Evolutionary conservation across 2,329 filamentous ascomycete genomes (phyloP).

Genomic region (Fusarium annulatum): DNA sequence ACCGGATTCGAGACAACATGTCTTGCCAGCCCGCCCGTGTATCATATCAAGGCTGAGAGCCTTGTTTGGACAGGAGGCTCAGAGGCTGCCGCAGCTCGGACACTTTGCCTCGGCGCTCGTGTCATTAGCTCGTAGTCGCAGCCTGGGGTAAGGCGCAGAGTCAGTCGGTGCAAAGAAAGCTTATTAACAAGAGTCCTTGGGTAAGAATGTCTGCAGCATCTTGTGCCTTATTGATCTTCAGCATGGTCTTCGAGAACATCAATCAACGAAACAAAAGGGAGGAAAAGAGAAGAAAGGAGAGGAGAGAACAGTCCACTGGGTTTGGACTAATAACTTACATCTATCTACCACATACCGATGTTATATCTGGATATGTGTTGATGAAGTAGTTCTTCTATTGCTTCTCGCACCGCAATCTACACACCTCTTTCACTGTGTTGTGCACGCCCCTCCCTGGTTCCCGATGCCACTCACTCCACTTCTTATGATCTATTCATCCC

Average conservation of each 20-base stretch:
- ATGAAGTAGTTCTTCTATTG: neutral
- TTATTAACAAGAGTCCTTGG: constrained; percentile 6
- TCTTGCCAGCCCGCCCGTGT: constrained; percentile 21
- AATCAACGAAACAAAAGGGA: neutral
- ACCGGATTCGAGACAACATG: constrained; percentile 26
- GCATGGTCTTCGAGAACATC: neutral
- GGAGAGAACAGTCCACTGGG: neutral
- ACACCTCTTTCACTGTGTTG: constrained; percentile 4
- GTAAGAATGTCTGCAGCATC: neutral
- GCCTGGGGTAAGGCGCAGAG: constrained; percentile 18
- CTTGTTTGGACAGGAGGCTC: constrained; percentile 3
- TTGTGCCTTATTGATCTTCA: neutral
- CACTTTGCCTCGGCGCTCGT: constrained; percentile 20
- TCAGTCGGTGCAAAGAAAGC: constrained; percentile 15
- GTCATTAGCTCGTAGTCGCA: constrained; percentile 18
- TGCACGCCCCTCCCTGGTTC: constrained; percentile 39
- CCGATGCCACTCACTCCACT: constrained; percentile 42
- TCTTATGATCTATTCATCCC: constrained; percentile 38
- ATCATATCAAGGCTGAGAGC: constrained; percentile 19
- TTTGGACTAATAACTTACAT: neutral
- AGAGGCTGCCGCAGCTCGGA: constrained; percentile 16
- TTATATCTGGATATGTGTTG: constrained; percentile 1
- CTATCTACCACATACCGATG: constrained; percentile 1
- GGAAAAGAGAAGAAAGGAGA: neutral
- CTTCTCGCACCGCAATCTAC: constrained; percentile 6